These are phyloP conservation scores for Stemphylium beticola DNA, from an alignment of 2,329 filamentous ascomycete species.

Conservation along the genomic window DNA sequence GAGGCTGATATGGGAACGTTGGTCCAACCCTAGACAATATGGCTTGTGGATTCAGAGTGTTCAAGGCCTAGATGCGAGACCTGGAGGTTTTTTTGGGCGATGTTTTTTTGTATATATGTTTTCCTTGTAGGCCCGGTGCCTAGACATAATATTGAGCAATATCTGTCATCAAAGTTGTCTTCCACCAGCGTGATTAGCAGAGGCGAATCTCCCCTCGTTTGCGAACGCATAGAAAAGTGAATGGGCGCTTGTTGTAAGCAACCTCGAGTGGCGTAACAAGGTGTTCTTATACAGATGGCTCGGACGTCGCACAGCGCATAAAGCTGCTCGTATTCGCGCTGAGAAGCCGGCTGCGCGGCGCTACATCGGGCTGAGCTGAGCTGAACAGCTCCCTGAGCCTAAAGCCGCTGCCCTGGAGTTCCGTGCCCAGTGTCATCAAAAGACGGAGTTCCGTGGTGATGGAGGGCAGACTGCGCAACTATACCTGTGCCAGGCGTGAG, in stretches of 20 bases:
- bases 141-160: background rate
- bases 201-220: background rate
- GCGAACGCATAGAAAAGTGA: background rate
- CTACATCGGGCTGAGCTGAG: background rate
- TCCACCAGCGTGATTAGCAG: background rate
- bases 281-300: background rate
- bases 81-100: conserved; percentile 6
- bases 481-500: background rate
- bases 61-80: conserved; percentile 3
- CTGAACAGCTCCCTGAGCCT: background rate
- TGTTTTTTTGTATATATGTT: background rate
- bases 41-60: background rate
- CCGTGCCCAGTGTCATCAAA: background rate
- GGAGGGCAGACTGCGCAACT: background rate
- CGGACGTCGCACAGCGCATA: background rate
- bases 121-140: background rate
- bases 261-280: background rate
- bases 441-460: background rate
- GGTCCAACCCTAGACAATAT: conserved; percentile 1
- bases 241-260: background rate
- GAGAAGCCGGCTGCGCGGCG: conserved; percentile 7
- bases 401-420: background rate
- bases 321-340: conserved; percentile 6
- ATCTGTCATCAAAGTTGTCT: background rate
- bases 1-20: conserved; percentile 28